phyloP scores from a whole-genome alignment of 768 basidiomycete genomes.

The Mycena filopes region DNA sequence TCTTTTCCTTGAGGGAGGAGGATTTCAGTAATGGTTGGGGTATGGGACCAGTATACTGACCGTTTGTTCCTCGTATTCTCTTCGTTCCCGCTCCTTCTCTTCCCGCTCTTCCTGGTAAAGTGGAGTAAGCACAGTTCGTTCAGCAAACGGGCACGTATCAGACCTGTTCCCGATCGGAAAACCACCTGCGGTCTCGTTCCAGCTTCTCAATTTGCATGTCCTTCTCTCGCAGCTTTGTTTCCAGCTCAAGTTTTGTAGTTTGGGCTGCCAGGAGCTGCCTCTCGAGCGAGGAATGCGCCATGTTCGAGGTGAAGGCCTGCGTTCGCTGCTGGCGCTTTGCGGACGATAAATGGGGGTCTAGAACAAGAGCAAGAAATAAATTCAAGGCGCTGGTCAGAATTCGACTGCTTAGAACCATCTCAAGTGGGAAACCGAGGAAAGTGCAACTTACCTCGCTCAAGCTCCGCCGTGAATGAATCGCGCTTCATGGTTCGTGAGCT shows the following conservation, averaged over 20 bases:
- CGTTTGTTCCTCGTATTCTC: slow-evolving; percentile 65
- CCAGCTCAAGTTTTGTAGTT: slow-evolving; percentile 70
- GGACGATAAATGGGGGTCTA: slow-evolving; percentile 74
- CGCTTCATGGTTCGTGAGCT: slow-evolving; percentile 53
- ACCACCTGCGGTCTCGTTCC: slow-evolving; percentile 75
- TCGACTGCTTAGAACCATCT: slow-evolving; percentile 14
- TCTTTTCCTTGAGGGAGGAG: slow-evolving; percentile 49
- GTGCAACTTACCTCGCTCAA: slow-evolving; percentile 64
- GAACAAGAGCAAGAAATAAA: slow-evolving; percentile 19
- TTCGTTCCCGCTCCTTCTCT: slow-evolving; percentile 70
- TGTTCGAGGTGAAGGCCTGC: slow-evolving; percentile 68
- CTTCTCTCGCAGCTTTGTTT: slow-evolving; percentile 74
- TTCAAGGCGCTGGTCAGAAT: slow-evolving; percentile 27
- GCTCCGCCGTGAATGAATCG: slow-evolving; percentile 73
- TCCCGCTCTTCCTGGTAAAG: slow-evolving; percentile 74
- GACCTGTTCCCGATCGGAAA: slow-evolving; percentile 76
- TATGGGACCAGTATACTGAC: slow-evolving; percentile 44
- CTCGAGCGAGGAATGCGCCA: slow-evolving; percentile 72
- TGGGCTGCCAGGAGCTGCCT: slow-evolving; percentile 73
- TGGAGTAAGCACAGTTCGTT: no score
- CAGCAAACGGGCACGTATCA: no score
- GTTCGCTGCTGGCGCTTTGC: slow-evolving; percentile 77
- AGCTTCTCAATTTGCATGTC: slow-evolving; percentile 71
- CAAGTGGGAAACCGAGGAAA: neutral
- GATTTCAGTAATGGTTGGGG: neutral